These are phyloP conservation scores for Bipolaris gigantea DNA, from an alignment of 2,329 filamentous ascomycete genomes.

Conservation along the genomic window DNA sequence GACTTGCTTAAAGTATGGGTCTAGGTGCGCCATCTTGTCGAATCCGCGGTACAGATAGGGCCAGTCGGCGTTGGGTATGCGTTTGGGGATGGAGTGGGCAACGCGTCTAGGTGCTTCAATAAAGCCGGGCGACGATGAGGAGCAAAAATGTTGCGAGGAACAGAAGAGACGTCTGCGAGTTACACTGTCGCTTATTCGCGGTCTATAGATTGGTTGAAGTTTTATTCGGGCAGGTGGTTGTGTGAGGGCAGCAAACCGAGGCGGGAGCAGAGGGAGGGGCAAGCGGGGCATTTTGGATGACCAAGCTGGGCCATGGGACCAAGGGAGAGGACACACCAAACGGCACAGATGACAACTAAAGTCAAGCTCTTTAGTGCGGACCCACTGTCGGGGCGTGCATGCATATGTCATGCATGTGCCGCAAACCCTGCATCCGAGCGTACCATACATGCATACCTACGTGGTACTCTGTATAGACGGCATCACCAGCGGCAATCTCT, in stretches of 20 bases:
- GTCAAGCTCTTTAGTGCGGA: conserved; percentile 13
- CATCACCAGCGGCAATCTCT: neutral
- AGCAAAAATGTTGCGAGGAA: conserved; percentile 17
- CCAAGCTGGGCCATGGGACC: neutral
- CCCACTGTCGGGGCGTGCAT: conserved; percentile 1
- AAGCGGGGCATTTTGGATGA: conserved; percentile 23
- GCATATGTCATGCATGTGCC: neutral
- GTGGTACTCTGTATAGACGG: neutral
- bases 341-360: conserved; percentile 3
- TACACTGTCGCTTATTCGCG: conserved; percentile 36
- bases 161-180: neutral
- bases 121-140: conserved; percentile 4
- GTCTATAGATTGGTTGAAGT: conserved; percentile 19
- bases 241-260: conserved; percentile 17
- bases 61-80: conserved; percentile 42
- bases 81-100: conserved; percentile 23
- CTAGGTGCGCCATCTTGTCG: conserved; percentile 80
- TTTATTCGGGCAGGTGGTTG: conserved; percentile 38
- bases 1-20: conserved; percentile 91
- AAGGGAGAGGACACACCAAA: conserved; percentile 2
- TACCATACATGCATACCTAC: neutral
- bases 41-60: conserved; percentile 53
- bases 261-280: conserved; percentile 22
- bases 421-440: conserved; percentile 1
- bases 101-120: conserved; percentile 3